Base-by-base conservation (phyloP, 2,329 filamentous ascomycete species). In the Monilinia vaccinii-corymbosi region DNA sequence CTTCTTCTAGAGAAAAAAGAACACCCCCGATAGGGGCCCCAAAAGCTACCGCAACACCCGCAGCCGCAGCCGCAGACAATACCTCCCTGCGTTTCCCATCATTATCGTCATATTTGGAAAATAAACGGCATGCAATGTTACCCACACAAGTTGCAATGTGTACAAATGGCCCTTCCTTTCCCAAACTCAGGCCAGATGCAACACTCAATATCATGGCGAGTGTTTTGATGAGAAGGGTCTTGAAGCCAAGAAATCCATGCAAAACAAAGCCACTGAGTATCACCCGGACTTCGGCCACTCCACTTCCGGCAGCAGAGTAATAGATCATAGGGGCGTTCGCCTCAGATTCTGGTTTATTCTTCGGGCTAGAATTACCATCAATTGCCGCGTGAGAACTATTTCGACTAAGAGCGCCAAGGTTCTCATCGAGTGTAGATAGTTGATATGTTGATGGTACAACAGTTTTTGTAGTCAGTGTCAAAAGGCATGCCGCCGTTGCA, bases 261-360 rank as follows among this genome's bases (percentile, higher is more conserved):
- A 99, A 78, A 59, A 99, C 93, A 70, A 97, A 99, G 7, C 94
- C 94, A 69, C 91, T 97, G n/a, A 97, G 82, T 61, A 97, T 97
- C 62, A 97, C 94, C 65, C 94, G 92, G 60, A 97, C 93, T 75
- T 99, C 94, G 8, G 94, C 94, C 14, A 99, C 94, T 68, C 94
- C 94, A 74, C 91, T 96, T 52, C 94, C 94, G 46, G 93, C 93
- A 61, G 93, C 94, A 9, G 94, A 92, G 73, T 97, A 99, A 74
- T 96, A 99, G 6, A 93, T 82, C 87, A 95, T 95, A 1, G 90
- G 88, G 2, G 87, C 81, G 0, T 77, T 73, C 2, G 64, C 51
- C 13, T 69, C 60, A 6, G 62, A 46, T 46, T 66, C 60, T n/a
- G 57, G 42, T 42, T 51, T 60, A 42, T 61, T 53, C 72, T 72